Percentiles rank a stretch among this genome's conserved stretches.
phyloP scores from a whole-genome alignment of 768 basidiomycete species.

The Lentinula aciculospora region DNA sequence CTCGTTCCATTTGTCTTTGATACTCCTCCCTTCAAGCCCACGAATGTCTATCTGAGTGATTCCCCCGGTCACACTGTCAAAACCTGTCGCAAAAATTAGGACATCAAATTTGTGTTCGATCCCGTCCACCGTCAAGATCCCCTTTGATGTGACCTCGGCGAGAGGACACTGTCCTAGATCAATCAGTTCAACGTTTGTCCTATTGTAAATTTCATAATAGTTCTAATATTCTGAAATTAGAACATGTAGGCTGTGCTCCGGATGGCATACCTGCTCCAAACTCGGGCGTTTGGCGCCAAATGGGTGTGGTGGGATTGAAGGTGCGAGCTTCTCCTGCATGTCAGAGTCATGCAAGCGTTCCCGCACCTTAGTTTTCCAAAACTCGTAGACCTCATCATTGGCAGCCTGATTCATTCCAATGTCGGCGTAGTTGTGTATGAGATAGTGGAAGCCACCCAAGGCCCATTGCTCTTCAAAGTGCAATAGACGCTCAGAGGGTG shows the following conservation, averaged over 20 bases:
- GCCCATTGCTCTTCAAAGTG: slow-evolving; percentile 11
- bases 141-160: slow-evolving; percentile 9
- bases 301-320: slow-evolving; percentile 2
- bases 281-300: slow-evolving; percentile 1
- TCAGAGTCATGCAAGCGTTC: slow-evolving; percentile 1
- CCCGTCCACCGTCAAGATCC: slow-evolving; percentile 9
- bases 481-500: slow-evolving; percentile 10
- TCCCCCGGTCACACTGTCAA: slow-evolving; percentile 11
- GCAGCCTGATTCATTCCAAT: not conserved
- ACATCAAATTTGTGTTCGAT: slow-evolving; percentile 12
- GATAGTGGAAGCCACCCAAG: slow-evolving; percentile 8
- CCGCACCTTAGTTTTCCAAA: slow-evolving; percentile 7
- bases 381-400: slow-evolving; percentile 5
- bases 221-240: not conserved
- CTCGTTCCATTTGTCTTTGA: slow-evolving; percentile 13
- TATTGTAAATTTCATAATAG: slow-evolving; percentile 9
- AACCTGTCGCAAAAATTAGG: slow-evolving; percentile 14
- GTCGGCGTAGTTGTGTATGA: slow-evolving; percentile 7
- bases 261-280: not conserved
- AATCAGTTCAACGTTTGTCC: slow-evolving; percentile 11
- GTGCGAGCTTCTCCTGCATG: slow-evolving; percentile 3
- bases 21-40: slow-evolving; percentile 10
- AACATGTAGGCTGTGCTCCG: not conserved
- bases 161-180: slow-evolving; percentile 11
- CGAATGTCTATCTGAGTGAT: slow-evolving; percentile 15